Base-by-base conservation (phyloP, 2,329 filamentous ascomycete species). In the Ramularia collo-cygni region DNA sequence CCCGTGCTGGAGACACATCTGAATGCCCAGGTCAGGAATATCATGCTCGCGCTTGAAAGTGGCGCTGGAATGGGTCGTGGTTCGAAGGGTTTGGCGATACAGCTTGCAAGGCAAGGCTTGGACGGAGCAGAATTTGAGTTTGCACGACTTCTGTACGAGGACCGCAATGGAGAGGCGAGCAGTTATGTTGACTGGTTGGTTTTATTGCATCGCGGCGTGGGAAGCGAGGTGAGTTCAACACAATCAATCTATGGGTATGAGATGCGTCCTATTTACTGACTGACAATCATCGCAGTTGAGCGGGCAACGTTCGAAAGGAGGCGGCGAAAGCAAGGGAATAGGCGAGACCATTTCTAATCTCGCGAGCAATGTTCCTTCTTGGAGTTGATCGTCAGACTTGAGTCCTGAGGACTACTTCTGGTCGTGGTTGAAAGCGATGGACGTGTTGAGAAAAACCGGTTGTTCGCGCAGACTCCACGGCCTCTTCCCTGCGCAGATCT, bases 181-280 rank as follows among this genome's bases (percentile, higher is more conserved):
- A 94, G 85, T 60, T 98, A 96, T 64, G 92, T 96, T 24, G 92
- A 98, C 67, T 98, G 92, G 92, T 72, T 98, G 57, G 92, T 98
- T 42, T 85, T 95, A 64, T 75, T 96, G 47, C 92, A 98, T 66
- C 83, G 90, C 55, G 81, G 85, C 52, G 92, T 98, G 50, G 89
- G 95, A 61, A 71, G 95, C 49, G 92, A 98, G 63, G 69, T 70
- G 59, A 54, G 61, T 55, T 19, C 2, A 28, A 5, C 31, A 18
- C 8, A 7, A 34, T 17, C 16, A 7, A 19, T 32, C 24, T 12
- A 40, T 10, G 15, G 21, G 26, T 8, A 8, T 13, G 16, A 29
- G 16, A 31, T 24, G 4, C 16, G 10, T 10, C 6, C 10, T 10
- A 24, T 24, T 24, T 6, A 29, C 16, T 13, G 34, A 40, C 54